phyloP scores from a whole-genome alignment of 495 filamentous ascomycete species.

The Penicillium bialowiezense region DNA sequence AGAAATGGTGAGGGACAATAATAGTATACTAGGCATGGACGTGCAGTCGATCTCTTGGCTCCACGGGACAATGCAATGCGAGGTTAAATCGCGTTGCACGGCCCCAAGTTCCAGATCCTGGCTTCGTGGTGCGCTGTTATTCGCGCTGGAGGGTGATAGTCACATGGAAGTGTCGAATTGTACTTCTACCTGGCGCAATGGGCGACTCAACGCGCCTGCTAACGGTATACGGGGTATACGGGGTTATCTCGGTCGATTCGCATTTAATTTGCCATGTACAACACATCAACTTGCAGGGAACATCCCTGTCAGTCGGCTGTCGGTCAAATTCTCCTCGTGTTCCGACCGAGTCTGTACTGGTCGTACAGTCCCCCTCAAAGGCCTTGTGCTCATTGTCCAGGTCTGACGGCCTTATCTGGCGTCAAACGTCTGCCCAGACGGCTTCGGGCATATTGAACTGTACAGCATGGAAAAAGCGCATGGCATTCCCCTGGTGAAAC shows the following conservation, averaged over 20 bases:
- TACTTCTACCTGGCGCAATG: no score
- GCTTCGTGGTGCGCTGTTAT: constrained; percentile 19
- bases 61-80: constrained; percentile 35
- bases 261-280: constrained; percentile 4
- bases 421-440: constrained; percentile 13
- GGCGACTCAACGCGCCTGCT: neutral
- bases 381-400: constrained; percentile 8
- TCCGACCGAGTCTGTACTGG: constrained; percentile 1
- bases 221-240: neutral
- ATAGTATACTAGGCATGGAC: constrained; percentile 20
- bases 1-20: no score
- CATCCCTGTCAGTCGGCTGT: constrained; percentile 4
- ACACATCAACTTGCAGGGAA: constrained; percentile 11
- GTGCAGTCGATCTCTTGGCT: constrained; percentile 33
- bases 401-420: constrained; percentile 15
- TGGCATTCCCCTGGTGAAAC: constrained; percentile 15
- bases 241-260: neutral
- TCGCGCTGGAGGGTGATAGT: constrained; percentile 8
- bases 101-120: constrained; percentile 16
- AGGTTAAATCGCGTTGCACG: constrained; percentile 33
- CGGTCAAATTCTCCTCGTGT: constrained; percentile 6
- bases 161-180: neutral
- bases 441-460: constrained; percentile 4
- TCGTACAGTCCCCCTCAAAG: constrained; percentile 8
- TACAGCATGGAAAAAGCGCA: constrained; percentile 9